phyloP scores from a whole-genome alignment of 805 yeast genomes.

The Candida schatavii region DNA sequence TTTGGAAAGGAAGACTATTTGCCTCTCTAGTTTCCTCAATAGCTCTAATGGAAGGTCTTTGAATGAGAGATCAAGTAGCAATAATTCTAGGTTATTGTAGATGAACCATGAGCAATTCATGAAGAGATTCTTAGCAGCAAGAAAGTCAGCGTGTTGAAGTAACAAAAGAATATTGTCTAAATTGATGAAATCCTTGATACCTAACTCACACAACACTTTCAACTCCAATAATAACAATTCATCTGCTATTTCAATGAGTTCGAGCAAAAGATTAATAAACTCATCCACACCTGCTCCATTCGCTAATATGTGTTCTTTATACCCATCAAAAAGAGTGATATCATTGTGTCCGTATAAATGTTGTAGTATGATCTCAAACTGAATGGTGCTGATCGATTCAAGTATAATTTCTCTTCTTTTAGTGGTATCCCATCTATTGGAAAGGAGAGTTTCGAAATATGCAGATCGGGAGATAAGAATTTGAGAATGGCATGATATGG shows the following conservation, averaged over 20 bases:
- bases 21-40: slow-evolving; percentile 24
- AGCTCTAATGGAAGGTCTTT: slow-evolving; percentile 26
- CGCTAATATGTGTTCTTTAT: slow-evolving; percentile 2
- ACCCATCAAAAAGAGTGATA: slow-evolving; percentile 35
- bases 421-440: slow-evolving; percentile 48
- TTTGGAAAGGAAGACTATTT: slow-evolving; percentile 23
- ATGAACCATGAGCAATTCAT: slow-evolving; percentile 66
- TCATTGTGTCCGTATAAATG: slow-evolving; percentile 58
- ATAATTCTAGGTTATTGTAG: slow-evolving; percentile 58
- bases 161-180: slow-evolving; percentile 60
- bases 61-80: slow-evolving; percentile 48
- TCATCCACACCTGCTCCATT: slow-evolving; percentile 26
- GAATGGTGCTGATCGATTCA: slow-evolving; percentile 35
- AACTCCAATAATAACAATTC: slow-evolving; percentile 59
- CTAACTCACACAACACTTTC: slow-evolving; percentile 59
- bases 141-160: slow-evolving; percentile 50
- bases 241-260: slow-evolving; percentile 59
- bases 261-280: slow-evolving; percentile 54
- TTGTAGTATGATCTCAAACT: slow-evolving; percentile 49
- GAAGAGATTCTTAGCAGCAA: slow-evolving; percentile 53
- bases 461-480: slow-evolving; percentile 57
- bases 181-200: slow-evolving; percentile 52
- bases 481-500: slow-evolving; percentile 45
- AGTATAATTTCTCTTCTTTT: slow-evolving; percentile 34
- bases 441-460: slow-evolving; percentile 59